Percentiles rank a stretch among this genome's conserved stretches.
Evolutionary conservation across 768 basidiomycete genomes (phyloP).

Genomic region (Termitomyces sp.): DNA sequence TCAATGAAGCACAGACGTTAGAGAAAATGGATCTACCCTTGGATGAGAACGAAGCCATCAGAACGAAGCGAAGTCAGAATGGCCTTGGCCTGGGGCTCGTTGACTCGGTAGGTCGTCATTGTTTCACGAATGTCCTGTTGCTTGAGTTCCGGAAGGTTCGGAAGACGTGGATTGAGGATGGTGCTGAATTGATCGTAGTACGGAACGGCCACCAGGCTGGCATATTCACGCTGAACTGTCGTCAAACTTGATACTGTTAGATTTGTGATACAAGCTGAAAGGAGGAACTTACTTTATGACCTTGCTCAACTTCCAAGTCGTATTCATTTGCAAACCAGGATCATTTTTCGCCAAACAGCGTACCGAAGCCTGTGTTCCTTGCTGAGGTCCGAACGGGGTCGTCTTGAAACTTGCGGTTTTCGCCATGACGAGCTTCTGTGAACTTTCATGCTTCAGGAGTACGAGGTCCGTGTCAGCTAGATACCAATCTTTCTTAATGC

Average conservation of each 20-base stretch:
- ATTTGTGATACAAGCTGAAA: neutral
- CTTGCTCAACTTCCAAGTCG: constrained; percentile 72
- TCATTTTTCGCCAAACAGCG: constrained; percentile 51
- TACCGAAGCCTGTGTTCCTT: constrained; percentile 52
- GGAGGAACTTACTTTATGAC: constrained; percentile 63
- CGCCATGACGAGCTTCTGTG: constrained; percentile 55
- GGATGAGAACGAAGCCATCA: constrained; percentile 84
- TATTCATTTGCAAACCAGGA: constrained; percentile 57
- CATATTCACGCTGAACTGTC: constrained; percentile 90
- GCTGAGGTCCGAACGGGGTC: constrained; percentile 40
- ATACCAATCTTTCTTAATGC: constrained; percentile 65
- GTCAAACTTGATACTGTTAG: constrained; percentile 56
- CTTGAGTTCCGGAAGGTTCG: constrained; percentile 39
- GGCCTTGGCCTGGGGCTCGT: constrained; percentile 92
- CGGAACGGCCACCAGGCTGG: constrained; percentile 75
- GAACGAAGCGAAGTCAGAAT: constrained; percentile 70
- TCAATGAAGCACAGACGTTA: neutral
- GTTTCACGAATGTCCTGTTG: constrained; percentile 50
- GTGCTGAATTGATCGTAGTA: constrained; percentile 75
- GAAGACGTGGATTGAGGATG: constrained; percentile 66
- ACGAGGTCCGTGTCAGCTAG: constrained; percentile 83
- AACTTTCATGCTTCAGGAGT: constrained; percentile 59
- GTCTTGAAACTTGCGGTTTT: constrained; percentile 44
- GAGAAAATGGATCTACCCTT: constrained; percentile 58
- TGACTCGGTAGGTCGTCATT: constrained; percentile 71